phyloP scores from a whole-genome alignment of 768 basidiomycete genomes.

The Tephrocybe sp. region DNA sequence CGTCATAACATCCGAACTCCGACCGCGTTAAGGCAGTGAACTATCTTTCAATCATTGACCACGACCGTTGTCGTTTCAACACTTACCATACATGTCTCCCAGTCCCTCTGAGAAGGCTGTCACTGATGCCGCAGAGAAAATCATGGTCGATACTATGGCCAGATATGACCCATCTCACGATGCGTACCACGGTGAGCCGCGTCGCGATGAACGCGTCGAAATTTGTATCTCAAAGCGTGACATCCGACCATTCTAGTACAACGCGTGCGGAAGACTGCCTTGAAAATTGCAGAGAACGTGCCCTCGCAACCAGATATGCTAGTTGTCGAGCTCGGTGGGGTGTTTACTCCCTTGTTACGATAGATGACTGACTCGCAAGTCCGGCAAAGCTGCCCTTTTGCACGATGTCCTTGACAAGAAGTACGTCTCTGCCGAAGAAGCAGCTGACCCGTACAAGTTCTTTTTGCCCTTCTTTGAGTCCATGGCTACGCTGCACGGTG shows the following conservation, averaged over 20 bases:
- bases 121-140: constrained; percentile 59
- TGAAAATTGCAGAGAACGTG: constrained; percentile 59
- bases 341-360: background rate
- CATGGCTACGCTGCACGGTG: constrained; percentile 38
- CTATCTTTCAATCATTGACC: constrained; percentile 6
- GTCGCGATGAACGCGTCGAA: constrained; percentile 2
- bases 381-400: constrained; percentile 65
- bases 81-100: constrained; percentile 44
- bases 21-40: background rate
- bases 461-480: constrained; percentile 66
- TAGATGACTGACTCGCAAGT: background rate
- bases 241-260: constrained; percentile 51
- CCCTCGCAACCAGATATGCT: constrained; percentile 62
- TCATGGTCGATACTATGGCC: constrained; percentile 75
- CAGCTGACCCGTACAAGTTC: constrained; percentile 61
- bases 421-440: constrained; percentile 60
- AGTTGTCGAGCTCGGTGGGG: constrained; percentile 64
- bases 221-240: constrained; percentile 4
- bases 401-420: constrained; percentile 90
- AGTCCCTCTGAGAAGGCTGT: constrained; percentile 48
- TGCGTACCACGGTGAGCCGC: constrained; percentile 66
- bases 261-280: constrained; percentile 77
- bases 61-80: background rate
- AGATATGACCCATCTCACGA: constrained; percentile 84
- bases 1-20: background rate